Percentiles rank a stretch among this genome's conserved stretches.
Evolutionary conservation across 2,329 filamentous ascomycete species (phyloP).

Genomic region (Arthrobotrys iridis): DNA sequence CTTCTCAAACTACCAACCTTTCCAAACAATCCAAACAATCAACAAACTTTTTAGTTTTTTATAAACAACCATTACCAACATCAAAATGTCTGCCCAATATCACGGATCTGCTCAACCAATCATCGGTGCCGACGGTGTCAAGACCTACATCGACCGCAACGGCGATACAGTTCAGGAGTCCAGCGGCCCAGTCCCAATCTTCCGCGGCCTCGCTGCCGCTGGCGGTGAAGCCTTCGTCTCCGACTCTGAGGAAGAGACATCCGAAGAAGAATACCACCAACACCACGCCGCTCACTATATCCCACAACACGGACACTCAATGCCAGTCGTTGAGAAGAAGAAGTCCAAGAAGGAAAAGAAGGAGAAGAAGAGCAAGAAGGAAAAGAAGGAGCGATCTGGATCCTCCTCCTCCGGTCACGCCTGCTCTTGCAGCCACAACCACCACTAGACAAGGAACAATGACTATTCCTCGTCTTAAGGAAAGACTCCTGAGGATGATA

Average conservation of each 20-base stretch:
- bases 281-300: conserved; percentile 7
- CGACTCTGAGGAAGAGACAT: conserved; percentile 25
- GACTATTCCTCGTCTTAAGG: neutral
- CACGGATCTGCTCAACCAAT: conserved; percentile 11
- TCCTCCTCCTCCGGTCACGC: conserved; percentile 33
- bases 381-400: conserved; percentile 51
- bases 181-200: conserved; percentile 20
- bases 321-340: neutral
- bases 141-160: conserved; percentile 31
- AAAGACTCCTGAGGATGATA: neutral
- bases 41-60: conserved; percentile 17
- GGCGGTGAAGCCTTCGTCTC: conserved; percentile 44
- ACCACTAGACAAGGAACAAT: conserved; percentile 14
- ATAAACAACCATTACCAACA: conserved; percentile 17
- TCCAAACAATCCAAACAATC: conserved; percentile 13
- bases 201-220: conserved; percentile 42
- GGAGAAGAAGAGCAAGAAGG: conserved; percentile 49
- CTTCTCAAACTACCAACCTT: neutral
- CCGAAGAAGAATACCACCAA: conserved; percentile 15
- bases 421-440: conserved; percentile 35
- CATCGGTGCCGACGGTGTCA: conserved; percentile 38
- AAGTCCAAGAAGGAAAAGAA: conserved; percentile 37
- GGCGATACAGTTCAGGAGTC: conserved; percentile 45
- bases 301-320: neutral
- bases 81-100: conserved; percentile 50